Evolutionary conservation across 2,329 filamentous ascomycete genomes (phyloP), one percentile per base, ranked within the genome.

Genomic region (Aspergillus hortae): DNA sequence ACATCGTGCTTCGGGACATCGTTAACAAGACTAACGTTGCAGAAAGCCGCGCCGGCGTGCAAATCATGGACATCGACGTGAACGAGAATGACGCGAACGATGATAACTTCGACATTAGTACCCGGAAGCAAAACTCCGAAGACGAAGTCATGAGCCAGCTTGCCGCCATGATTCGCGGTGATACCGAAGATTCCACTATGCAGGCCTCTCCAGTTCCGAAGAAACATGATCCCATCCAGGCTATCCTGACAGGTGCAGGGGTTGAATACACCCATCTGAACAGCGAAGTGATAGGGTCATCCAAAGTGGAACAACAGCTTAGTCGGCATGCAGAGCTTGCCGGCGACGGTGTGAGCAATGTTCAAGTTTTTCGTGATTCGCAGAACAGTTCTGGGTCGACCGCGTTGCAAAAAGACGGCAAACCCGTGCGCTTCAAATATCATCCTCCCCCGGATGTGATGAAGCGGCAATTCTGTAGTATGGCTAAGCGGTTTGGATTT

Each of bases 1-100:
- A 88, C 54, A 82, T 95, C 11, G 80, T 96, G 12, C 80, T 97
- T 4, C 83, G 89, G n/a, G 90, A 96, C 51, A 97, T 99, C 60
- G 90, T 99, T 62, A 96, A 97, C 76, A 96, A 96, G 72, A 97
- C 94, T 25, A 99, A 99, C 64, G 86, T 99, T 47, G 94, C 94
- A 4, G 94, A 99, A 74, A 90, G 90, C 40, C 89, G 87, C 65
- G 90, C 88, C 0, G 92, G 91, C 0, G 88, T 97, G 9, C 81
- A 83, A 25, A 84, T 96, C 27, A 79, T 86, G n/a, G 86, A 89
- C 49, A 80, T 96, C 15, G 84, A 95, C 54, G 78, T 89, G 61
- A 81, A 87, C 14, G 77, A 84, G 55, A 80, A 80, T 0, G 77
- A 76, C 5, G 76, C 81, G 42, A 80, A 84, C 12, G 79, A 81